Base-by-base conservation (phyloP, 202 grass and related monocot species). In the Saccharum hybrid region DNA sequence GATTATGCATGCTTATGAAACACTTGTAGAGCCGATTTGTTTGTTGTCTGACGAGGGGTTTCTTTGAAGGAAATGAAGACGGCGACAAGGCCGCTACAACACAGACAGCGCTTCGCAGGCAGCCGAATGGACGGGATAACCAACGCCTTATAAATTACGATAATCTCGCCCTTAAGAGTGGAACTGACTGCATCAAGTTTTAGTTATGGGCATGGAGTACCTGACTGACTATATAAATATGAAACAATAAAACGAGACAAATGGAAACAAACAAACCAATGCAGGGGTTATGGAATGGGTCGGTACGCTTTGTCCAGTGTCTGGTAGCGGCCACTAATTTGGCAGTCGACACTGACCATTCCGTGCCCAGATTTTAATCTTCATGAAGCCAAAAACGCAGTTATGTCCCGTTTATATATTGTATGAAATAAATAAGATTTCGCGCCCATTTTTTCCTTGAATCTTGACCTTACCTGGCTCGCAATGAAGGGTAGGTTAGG, bases 71-170 rank as follows among this genome's bases (percentile, higher is more conserved):
- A 61, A 82, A 82, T 30, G 61, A 82, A 82, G 66, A 78, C 78
- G 60, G 33, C 8, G 76, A 80, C 76, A 63, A 71, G 34, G 23
- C 36, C 23, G 7, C 31, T 26, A 33, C 23, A 56, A 23, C 16
- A 52, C 3, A 10, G 43, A 31, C 13, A 16, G 14, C 13, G 23
- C 26, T 49, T 66, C 3, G 41, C 48, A 63, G 12, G 41, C 46
- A 69, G 48, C 26, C 11, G 42, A 85, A 81, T 59, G 71, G 82
- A 89, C 82, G 0, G 33, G 77, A 33, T 59, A 82, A 82, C 88
- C 67, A 79, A 83, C 68, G 1, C 12, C 72, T 42, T 37, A 22
- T 22, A 59, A 59, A 59, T 22, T 59, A 59, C 22, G 3, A 10
- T 59, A 61, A 7, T 71, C 56, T 56, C 6, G 13, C n/a, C 19